A percentile compares a stretch with the other conserved stretches of the same genome.
Conservation (phyloP, 768 basidiomycete species). For the Mycena epipterygia region DNA sequence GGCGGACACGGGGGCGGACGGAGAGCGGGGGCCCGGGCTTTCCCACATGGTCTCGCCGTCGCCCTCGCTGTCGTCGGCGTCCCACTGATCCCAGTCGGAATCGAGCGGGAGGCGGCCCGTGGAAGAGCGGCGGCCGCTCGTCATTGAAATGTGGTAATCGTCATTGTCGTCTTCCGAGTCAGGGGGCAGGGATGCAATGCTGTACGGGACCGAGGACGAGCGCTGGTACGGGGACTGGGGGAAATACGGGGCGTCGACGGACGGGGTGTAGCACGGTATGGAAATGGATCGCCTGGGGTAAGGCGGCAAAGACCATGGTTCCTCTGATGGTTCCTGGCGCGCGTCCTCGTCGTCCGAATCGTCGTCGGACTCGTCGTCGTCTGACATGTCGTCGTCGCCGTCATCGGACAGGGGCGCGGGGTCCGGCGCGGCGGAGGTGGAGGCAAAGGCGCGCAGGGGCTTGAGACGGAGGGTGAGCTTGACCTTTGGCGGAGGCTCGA, state of each 20-base stretch:
- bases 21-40: constrained; percentile 74
- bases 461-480: constrained; percentile 79
- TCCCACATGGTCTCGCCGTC: constrained; percentile 75
- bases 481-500: constrained; percentile 72
- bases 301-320: constrained; percentile 65
- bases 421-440: constrained; percentile 31
- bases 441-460: constrained; percentile 50
- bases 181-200: constrained; percentile 76
- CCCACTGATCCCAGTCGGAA: constrained; percentile 53
- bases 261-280: constrained; percentile 68
- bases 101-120: constrained; percentile 45
- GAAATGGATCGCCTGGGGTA: constrained; percentile 71
- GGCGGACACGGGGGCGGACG: constrained; percentile 62
- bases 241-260: constrained; percentile 52
- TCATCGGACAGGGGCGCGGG: constrained; percentile 48
- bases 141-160: constrained; percentile 61
- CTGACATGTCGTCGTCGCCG: no score
- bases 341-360: constrained; percentile 41
- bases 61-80: constrained; percentile 62
- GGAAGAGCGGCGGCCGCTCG: constrained; percentile 51
- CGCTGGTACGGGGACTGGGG: constrained; percentile 56
- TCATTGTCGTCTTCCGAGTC: constrained; percentile 78
- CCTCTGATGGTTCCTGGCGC: constrained; percentile 32
- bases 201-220: constrained; percentile 71
- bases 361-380: constrained; percentile 56